These are phyloP conservation scores for Microsporum ferrugineum DNA, from an alignment of 2,329 filamentous ascomycete genomes.

Conservation along the genomic window DNA sequence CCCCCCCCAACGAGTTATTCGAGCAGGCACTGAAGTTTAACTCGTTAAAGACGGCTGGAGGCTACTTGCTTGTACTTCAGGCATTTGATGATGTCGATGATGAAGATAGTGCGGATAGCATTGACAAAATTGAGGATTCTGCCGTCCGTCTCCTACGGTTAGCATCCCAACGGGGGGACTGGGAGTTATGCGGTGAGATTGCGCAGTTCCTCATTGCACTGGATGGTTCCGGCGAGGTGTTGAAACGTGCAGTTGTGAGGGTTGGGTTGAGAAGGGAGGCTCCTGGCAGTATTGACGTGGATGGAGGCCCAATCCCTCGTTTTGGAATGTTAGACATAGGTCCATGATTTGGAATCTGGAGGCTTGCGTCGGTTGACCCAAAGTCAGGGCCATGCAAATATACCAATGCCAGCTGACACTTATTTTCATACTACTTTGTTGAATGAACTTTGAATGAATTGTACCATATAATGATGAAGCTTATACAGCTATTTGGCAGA, in stretches of 20 bases:
- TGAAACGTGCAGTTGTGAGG: constrained; percentile 39
- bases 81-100: constrained; percentile 49
- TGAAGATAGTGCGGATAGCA: constrained; percentile 24
- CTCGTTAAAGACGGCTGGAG: constrained; percentile 85
- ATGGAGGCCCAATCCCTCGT: background rate
- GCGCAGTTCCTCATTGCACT: constrained; percentile 90
- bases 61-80: constrained; percentile 90
- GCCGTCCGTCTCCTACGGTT: constrained; percentile 68
- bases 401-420: background rate
- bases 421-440: background rate
- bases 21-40: constrained; percentile 80
- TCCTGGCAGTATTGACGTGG: background rate
- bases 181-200: constrained; percentile 90
- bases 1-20: constrained; percentile 81
- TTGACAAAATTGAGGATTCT: constrained; percentile 43
- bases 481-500: background rate
- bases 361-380: too few species aligned
- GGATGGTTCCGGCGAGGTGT: constrained; percentile 70
- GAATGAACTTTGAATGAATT: background rate
- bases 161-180: constrained; percentile 76
- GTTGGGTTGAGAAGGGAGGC: constrained; percentile 22
- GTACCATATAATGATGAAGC: background rate
- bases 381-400: background rate
- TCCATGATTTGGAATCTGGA: background rate
- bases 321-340: background rate